Evolutionary conservation across 805 yeast genomes (phyloP), one percentile per base, ranked within the genome.

Genomic region (Myxozyma sirexii): DNA sequence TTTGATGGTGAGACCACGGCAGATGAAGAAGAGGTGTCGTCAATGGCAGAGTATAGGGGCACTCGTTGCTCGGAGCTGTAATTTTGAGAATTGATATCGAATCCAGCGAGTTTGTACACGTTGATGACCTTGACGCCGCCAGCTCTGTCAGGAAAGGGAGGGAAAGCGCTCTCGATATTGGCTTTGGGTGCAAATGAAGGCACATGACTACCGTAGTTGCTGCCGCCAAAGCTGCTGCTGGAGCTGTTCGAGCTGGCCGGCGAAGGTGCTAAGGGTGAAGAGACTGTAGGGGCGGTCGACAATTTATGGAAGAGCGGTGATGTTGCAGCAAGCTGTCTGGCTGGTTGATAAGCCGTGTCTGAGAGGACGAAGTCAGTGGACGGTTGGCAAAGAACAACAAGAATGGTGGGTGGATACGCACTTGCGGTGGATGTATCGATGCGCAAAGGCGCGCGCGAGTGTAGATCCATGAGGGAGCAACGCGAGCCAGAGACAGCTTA

Each of bases 71-170:
- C 50, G 5, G 31, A 24, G 49, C 27, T 23, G 45, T 43, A 27
- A 17, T 27, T 19, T 17, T 31, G 42, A n/a, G 19, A 17, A 61
- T 70, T 69, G 41, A 72, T 75, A 39, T 75, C 77, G 59, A 77
- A 76, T 8, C 80, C 80, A 3, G 80, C 80, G 13, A 78, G 72
- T 62, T 77, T 78, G 59, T 73, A 76, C 29, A 76, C 78, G 43
- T 73, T 69, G 15, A 57, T 17, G 12, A 56, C 44, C 39, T 72
- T 75, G 54, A 70, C 64, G 19, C 62, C 66, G n/a, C 56, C 60
- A n/a, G 31, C 41, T 1, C 63, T 66, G 12, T 76, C 77, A 12
- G 73, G 70, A 46, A 76, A 72, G 1, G 76, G 74, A 8, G 79
- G 79, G 60, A 76, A 76, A 37, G 79, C 76, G 52, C 63, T 58